phyloP scores from a whole-genome alignment of 768 basidiomycete species.

The Cystobasidium onofrii region DNA sequence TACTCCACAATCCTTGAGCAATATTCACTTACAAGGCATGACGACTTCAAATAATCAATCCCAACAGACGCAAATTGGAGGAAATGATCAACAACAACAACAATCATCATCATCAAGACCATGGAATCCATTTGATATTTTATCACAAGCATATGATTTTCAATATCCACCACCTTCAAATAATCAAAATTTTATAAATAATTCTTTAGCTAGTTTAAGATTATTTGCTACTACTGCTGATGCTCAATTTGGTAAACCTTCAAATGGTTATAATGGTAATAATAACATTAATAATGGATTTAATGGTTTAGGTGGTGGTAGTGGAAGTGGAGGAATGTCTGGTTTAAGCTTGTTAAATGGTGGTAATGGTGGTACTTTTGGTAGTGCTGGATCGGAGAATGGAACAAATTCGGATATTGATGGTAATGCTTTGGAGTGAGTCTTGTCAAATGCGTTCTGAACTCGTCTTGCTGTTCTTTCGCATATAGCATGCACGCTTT shows the following conservation, averaged over 20 bases:
- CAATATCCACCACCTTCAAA: constrained; percentile 25
- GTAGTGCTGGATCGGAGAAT: constrained; percentile 30
- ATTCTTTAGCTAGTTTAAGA: constrained; percentile 22
- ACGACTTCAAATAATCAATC: background rate
- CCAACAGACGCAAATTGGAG: background rate
- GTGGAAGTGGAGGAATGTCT: constrained; percentile 47
- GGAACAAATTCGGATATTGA: constrained; percentile 37
- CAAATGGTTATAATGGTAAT: background rate
- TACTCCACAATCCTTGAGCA: background rate
- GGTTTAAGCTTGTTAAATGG: background rate
- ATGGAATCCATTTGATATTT: constrained; percentile 25
- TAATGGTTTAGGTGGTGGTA: background rate
- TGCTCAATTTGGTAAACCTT: constrained; percentile 24
- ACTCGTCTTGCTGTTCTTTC: background rate
- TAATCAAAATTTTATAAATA: background rate
- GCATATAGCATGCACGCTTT: no score
- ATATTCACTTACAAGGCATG: background rate
- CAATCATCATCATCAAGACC: background rate
- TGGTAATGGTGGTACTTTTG: constrained; percentile 45
- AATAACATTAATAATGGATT: background rate
- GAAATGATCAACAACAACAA: constrained; percentile 1
- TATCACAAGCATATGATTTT: constrained; percentile 27
- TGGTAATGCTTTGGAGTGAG: constrained; percentile 38
- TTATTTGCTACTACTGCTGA: constrained; percentile 28
- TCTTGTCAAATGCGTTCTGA: constrained; percentile 1